A percentile compares a stretch with the other conserved stretches of the same genome.
Evolutionary conservation across 805 yeast genomes (phyloP).

Genomic region (Lipomyces starkeyi): DNA sequence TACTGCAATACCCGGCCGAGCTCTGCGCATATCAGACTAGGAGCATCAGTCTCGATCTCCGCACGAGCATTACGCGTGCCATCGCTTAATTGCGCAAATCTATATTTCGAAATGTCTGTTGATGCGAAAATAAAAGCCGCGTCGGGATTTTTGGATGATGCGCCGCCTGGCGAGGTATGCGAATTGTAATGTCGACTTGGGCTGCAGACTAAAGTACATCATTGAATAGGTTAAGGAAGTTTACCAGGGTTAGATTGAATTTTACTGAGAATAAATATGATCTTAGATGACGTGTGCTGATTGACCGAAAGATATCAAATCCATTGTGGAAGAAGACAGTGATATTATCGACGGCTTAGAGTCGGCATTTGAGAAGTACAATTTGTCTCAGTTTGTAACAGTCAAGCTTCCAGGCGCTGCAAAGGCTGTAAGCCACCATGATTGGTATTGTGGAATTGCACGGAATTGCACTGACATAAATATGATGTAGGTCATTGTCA

Average conservation of each 20-base stretch:
- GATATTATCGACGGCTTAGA: constrained; percentile 44
- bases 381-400: constrained; percentile 49
- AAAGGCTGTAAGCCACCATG: constrained; percentile 24
- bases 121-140: constrained; percentile 34
- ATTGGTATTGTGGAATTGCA: neutral
- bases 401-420: constrained; percentile 45
- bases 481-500: constrained; percentile 49
- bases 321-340: constrained; percentile 52
- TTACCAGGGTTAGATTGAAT: constrained; percentile 45
- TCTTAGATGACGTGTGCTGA: constrained; percentile 31
- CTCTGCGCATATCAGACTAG: no score
- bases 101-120: constrained; percentile 13
- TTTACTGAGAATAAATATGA: constrained; percentile 43
- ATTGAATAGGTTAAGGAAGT: constrained; percentile 41
- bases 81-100: neutral
- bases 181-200: neutral
- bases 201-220: constrained; percentile 1
- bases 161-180: constrained; percentile 62
- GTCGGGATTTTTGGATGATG: constrained; percentile 51
- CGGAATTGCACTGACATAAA: neutral
- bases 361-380: constrained; percentile 50
- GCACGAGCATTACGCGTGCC: neutral
- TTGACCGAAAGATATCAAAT: constrained; percentile 49
- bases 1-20: neutral
- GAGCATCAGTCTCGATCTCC: neutral